Conservation (phyloP, 495 filamentous ascomycete genomes). For the Penicillium tannophilum region DNA sequence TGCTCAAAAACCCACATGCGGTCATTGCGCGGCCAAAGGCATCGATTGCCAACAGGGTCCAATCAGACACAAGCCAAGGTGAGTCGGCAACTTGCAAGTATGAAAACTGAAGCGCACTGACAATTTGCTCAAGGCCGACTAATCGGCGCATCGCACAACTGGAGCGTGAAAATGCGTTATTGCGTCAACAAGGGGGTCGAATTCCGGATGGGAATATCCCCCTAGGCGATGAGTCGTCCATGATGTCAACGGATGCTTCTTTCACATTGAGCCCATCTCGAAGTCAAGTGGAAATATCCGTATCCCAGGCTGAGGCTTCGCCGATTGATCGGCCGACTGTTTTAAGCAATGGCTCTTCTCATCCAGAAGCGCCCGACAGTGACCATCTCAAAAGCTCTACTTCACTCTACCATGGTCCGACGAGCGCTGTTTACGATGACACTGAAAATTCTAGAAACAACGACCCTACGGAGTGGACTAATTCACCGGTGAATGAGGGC, state of each 20-base stretch:
- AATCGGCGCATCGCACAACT: slow-evolving; percentile 31
- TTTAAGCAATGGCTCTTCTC: slow-evolving; percentile 18
- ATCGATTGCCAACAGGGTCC: slow-evolving; percentile 24
- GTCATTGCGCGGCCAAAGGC: slow-evolving; percentile 28
- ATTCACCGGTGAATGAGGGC: slow-evolving; percentile 15
- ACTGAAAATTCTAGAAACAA: slow-evolving; percentile 17
- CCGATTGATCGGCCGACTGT: slow-evolving; percentile 14
- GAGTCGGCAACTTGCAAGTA: neutral
- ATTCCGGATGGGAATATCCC: neutral
- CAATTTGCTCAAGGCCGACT: slow-evolving; percentile 21
- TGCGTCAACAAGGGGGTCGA: slow-evolving; percentile 16
- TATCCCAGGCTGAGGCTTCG: slow-evolving; percentile 9
- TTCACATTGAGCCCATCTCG: slow-evolving; percentile 12
- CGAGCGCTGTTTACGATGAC: slow-evolving; percentile 34
- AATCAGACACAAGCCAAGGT: slow-evolving; percentile 29
- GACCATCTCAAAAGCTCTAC: slow-evolving; percentile 16
- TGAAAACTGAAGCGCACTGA: neutral
- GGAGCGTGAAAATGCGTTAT: slow-evolving; percentile 30
- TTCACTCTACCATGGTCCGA: slow-evolving; percentile 35
- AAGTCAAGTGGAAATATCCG: slow-evolving; percentile 6
- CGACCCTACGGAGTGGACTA: slow-evolving; percentile 9
- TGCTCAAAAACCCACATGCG: slow-evolving; percentile 28
- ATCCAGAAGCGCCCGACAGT: slow-evolving; percentile 28
- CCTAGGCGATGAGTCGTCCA: slow-evolving; percentile 2
- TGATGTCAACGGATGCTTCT: slow-evolving; percentile 10